Conservation (phyloP, 345 rosid species). For the Corchorus olitorius region DNA sequence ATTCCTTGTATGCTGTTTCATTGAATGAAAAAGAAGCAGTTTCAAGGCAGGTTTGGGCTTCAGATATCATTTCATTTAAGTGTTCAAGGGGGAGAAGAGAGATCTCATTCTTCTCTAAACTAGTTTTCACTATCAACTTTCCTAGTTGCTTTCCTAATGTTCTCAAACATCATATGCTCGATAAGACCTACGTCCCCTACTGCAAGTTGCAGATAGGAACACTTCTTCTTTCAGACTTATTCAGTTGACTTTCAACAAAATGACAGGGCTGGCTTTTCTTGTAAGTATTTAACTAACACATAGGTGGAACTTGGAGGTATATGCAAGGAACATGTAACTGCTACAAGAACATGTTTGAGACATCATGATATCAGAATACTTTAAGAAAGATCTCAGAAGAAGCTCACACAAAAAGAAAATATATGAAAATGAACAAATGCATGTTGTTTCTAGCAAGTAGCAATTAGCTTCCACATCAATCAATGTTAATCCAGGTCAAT, state of each 20-base stretch:
- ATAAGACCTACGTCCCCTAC: neutral
- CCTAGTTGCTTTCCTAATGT: too few species aligned
- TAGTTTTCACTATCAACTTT: neutral
- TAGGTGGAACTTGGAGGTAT: neutral
- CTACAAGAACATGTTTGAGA: neutral
- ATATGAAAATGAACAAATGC: neutral
- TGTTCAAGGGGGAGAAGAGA: too few species aligned
- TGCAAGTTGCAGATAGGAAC: neutral
- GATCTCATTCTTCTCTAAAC: neutral
- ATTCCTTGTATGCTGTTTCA: too few species aligned
- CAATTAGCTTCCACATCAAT: neutral
- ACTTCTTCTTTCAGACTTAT: neutral
- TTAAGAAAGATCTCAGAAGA: neutral
- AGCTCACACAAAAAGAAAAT: neutral
- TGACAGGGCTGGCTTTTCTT: neutral
- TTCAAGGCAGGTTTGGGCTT: neutral
- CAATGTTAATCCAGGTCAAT: neutral
- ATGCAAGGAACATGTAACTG: too few species aligned
- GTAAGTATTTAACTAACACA: neutral
- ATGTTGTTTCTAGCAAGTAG: neutral
- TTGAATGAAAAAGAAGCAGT: neutral
- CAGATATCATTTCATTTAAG: neutral
- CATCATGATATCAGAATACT: neutral
- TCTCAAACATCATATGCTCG: neutral
- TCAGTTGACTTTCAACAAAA: neutral